These are phyloP conservation scores for Trifolium subterraneum DNA, from an alignment of 306 rosid species.

Conservation along the genomic window DNA sequence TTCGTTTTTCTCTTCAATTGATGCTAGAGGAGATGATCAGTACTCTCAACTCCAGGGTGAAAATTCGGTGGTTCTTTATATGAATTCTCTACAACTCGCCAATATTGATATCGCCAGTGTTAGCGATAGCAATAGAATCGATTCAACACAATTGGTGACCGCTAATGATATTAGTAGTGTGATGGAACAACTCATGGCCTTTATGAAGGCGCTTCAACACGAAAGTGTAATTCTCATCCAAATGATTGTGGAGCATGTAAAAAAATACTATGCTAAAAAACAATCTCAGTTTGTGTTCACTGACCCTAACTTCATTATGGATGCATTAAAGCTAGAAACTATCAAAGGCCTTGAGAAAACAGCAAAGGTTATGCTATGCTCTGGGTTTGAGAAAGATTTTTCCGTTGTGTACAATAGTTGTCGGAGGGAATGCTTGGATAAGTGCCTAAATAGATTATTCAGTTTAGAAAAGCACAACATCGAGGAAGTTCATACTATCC, in stretches of 20 bases:
- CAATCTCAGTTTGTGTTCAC: background rate
- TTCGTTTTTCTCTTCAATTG: background rate
- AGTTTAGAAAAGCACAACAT: slow-evolving; percentile 83
- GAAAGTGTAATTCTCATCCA: background rate
- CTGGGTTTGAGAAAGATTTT: slow-evolving; percentile 58
- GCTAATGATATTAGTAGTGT: background rate
- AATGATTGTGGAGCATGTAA: background rate
- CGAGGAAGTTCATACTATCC: slow-evolving; percentile 82
- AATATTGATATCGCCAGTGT: background rate
- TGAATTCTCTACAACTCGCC: background rate
- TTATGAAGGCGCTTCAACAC: slow-evolving; percentile 3
- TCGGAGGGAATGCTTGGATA: slow-evolving; percentile 81
- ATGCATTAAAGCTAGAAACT: slow-evolving; percentile 57
- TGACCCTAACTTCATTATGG: slow-evolving; percentile 52
- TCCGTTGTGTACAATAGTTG: slow-evolving; percentile 68
- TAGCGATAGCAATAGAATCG: background rate
- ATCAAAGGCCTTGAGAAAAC: slow-evolving; percentile 67
- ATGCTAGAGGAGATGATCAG: background rate
- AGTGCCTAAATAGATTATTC: slow-evolving; percentile 61
- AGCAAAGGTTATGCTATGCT: slow-evolving; percentile 63
- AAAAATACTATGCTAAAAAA: background rate
- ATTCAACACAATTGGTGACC: background rate
- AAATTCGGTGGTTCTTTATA: background rate
- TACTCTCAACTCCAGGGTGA: background rate
- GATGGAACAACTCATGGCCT: background rate